These are phyloP conservation scores for Fusarium anguioides DNA, from an alignment of 2,329 filamentous ascomycete species.

Conservation along the genomic window DNA sequence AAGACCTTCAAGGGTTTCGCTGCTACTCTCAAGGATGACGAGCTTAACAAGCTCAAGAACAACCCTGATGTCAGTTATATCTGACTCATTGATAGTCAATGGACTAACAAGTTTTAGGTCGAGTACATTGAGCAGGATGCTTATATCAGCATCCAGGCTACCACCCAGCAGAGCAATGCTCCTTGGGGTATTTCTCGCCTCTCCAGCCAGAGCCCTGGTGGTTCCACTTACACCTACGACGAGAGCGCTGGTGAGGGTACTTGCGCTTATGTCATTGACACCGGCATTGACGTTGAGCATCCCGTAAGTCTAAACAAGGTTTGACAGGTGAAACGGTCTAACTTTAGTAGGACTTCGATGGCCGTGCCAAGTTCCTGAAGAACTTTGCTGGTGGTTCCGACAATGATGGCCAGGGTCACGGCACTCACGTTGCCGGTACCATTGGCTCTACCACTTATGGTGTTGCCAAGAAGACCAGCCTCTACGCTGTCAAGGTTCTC, in stretches of 20 bases:
- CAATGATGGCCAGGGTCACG: slow-evolving; percentile 54
- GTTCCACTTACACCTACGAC: slow-evolving; percentile 54
- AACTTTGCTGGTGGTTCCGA: slow-evolving; percentile 44
- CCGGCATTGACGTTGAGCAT: slow-evolving; percentile 55
- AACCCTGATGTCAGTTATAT: slow-evolving; percentile 41
- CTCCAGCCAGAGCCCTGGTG: slow-evolving; percentile 48
- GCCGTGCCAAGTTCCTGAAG: slow-evolving; percentile 49
- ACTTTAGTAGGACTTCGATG: slow-evolving; percentile 47
- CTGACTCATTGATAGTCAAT: too few relatives aligned
- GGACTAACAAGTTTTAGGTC: slow-evolving; percentile 40
- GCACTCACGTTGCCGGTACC: slow-evolving; percentile 53
- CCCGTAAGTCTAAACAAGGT: slow-evolving; percentile 44
- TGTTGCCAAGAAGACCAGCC: slow-evolving; percentile 56
- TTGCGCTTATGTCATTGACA: slow-evolving; percentile 60
- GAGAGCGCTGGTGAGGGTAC: slow-evolving; percentile 54
- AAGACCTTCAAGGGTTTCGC: slow-evolving; percentile 45
- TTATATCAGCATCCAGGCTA: slow-evolving; percentile 44
- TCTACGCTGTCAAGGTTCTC: slow-evolving; percentile 61
- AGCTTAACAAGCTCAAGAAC: slow-evolving; percentile 43
- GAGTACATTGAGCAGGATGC: slow-evolving; percentile 56
- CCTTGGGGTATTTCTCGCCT: slow-evolving; percentile 55
- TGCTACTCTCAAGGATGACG: slow-evolving; percentile 42
- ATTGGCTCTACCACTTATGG: slow-evolving; percentile 50
- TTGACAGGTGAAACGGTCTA: neutral
- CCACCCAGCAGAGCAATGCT: slow-evolving; percentile 50